Evolutionary conservation across 108 stramenopile species (phyloP).

Genomic region (Nannochloropsis salina): DNA sequence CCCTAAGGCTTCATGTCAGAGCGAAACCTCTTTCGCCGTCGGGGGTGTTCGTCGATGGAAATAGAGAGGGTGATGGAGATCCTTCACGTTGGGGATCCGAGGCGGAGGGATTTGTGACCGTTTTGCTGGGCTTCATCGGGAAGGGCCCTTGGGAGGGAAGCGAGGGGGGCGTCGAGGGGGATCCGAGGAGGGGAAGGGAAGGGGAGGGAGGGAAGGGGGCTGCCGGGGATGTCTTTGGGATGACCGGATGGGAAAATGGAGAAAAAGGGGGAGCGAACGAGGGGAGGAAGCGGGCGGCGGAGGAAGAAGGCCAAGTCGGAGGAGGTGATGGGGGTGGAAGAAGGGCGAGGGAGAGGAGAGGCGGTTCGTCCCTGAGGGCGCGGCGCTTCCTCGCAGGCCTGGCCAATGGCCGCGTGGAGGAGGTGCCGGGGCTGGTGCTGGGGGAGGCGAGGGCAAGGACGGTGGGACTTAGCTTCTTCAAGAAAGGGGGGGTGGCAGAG

Average conservation of each 20-base stretch:
- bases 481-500: neutral
- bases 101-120: no score
- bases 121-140: conserved; percentile 1
- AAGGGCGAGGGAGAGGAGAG: no score
- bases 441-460: neutral
- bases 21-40: no score
- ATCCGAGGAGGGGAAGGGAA: neutral
- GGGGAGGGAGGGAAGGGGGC: neutral
- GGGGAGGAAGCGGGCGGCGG: neutral
- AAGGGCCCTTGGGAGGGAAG: neutral
- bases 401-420: no score
- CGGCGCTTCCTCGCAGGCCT: no score
- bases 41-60: no score
- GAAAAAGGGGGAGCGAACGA: neutral
- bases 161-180: neutral
- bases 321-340: no score
- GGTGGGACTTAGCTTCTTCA: neutral
- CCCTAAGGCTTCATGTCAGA: no score
- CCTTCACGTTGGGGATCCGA: no score
- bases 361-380: no score
- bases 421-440: no score
- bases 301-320: neutral
- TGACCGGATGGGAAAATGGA: neutral
- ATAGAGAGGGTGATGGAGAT: no score
- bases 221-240: neutral